A percentile compares a stretch with the other conserved stretches of the same genome.
phyloP scores from a whole-genome alignment of 257 asterid species.

The Capsicum baccatum region DNA sequence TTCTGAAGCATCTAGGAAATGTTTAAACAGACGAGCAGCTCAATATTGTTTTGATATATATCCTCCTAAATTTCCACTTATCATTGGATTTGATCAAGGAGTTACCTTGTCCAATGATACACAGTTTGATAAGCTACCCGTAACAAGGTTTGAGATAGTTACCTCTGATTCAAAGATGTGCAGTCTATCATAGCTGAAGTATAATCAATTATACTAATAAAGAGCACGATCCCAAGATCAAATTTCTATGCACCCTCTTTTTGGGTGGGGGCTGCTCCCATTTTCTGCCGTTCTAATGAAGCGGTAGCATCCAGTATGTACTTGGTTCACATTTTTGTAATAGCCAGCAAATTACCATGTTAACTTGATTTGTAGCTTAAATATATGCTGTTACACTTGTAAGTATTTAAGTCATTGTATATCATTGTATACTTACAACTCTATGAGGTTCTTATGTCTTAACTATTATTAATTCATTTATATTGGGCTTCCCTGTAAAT shows the following conservation, averaged over 20 bases:
- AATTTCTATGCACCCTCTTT: background rate
- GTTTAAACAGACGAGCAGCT: background rate
- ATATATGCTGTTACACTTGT: background rate
- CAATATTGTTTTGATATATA: background rate
- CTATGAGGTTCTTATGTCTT: slow-evolving; percentile 19
- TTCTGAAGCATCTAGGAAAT: background rate
- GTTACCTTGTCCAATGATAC: background rate
- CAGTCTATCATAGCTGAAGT: background rate
- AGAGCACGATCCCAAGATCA: background rate
- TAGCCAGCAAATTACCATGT: background rate
- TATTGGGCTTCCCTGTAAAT: slow-evolving; percentile 6
- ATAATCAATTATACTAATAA: background rate
- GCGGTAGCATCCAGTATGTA: background rate
- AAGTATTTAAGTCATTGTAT: background rate
- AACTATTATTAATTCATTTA: slow-evolving; percentile 20
- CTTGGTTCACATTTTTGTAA: slow-evolving; percentile 1
- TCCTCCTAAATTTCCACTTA: background rate
- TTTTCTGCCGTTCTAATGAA: background rate
- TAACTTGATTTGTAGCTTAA: background rate
- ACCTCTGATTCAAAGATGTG: background rate
- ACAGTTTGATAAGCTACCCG: slow-evolving; percentile 5
- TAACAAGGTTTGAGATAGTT: slow-evolving; percentile 5
- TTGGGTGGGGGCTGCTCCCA: background rate
- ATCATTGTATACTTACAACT: background rate
- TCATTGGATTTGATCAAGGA: background rate